Evolutionary conservation across 495 filamentous ascomycete genomes (phyloP).

Genomic region (Daldinia vernicosa): DNA sequence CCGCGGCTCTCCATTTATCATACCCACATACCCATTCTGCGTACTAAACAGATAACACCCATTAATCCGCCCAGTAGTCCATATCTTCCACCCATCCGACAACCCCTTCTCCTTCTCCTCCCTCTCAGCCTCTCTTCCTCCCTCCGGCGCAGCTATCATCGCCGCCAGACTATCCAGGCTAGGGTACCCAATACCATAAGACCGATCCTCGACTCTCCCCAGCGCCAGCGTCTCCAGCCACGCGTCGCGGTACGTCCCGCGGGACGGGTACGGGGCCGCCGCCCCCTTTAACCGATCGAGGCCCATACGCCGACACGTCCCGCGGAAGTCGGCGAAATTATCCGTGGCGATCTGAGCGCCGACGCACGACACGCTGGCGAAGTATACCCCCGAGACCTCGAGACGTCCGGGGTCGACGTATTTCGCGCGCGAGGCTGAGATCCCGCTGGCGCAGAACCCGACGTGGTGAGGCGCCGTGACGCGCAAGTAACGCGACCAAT

Average conservation of each 20-base stretch:
- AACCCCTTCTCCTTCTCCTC: neutral
- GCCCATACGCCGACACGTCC: neutral
- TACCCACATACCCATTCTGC: conserved; percentile 21
- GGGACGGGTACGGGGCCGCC: conserved; percentile 1
- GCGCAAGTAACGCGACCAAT: conserved; percentile 15
- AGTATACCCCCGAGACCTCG: conserved; percentile 2
- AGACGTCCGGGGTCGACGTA: neutral
- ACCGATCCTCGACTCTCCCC: neutral
- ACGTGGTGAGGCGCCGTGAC: neutral
- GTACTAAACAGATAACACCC: conserved; percentile 5
- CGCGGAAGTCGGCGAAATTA: neutral
- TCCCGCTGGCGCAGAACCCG: conserved; percentile 23
- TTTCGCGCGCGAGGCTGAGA: conserved; percentile 1
- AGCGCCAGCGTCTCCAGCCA: conserved; percentile 10
- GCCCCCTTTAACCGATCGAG: neutral
- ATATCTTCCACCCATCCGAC: conserved; percentile 1
- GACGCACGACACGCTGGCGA: neutral
- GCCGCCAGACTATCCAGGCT: neutral
- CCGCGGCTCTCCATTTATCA: conserved; percentile 6
- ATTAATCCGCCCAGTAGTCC: neutral
- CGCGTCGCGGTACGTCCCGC: conserved; percentile 15
- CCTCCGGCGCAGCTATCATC: neutral
- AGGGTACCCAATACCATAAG: neutral
- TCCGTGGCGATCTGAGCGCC: neutral
- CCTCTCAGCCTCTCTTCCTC: neutral